Base-by-base conservation (phyloP, 768 basidiomycete species). In the Russula dissimulans region DNA sequence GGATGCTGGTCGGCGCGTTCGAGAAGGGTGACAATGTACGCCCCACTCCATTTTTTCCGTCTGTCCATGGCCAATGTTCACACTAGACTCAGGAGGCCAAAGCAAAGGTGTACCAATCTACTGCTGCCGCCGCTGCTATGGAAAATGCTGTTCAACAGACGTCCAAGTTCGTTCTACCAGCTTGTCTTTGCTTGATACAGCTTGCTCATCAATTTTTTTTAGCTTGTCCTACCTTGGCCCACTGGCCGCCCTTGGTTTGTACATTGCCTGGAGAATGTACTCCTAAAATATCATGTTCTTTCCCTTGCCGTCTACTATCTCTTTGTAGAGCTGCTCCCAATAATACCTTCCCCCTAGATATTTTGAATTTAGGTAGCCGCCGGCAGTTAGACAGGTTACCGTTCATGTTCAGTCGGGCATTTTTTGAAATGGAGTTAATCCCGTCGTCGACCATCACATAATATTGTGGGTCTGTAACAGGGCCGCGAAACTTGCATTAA, bases 1-100 rank as follows among this genome's bases (percentile, higher is more conserved):
- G 88, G 87, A 54, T 95, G 76, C 71, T 95, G 91, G 18, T 94
- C 91, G 2, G 95, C 95, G 71, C 84, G 72, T 70, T 85, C 80
- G 44, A 85, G 73, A 67, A 81, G 79, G 14, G 83, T 78, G 26
- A 44, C 32, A 61, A 81, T 80, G 63, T 66, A 54, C 29, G 45
- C 45, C 11, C 14, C 39, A 31, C 34, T 10, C 22, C 15, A 18
- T 15, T 32, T 9, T 2, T 6, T 32, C 45, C 46, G 9, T 36
- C 14, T 11, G 17, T 32, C 12, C 22, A 5, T 32, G 38, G 18
- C 36, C 45, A 31, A 60, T 22, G 12, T 18, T 41, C 5, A n/a
- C 14, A 18, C 34, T 9, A 36, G 14, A 26, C 29, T 26, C 48
- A 66, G 65, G 63, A 56, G 42, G 2, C 14, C 17, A 54, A 64